phyloP scores from a whole-genome alignment of 176 grass and related monocot species.

The Oryza meridionalis region DNA sequence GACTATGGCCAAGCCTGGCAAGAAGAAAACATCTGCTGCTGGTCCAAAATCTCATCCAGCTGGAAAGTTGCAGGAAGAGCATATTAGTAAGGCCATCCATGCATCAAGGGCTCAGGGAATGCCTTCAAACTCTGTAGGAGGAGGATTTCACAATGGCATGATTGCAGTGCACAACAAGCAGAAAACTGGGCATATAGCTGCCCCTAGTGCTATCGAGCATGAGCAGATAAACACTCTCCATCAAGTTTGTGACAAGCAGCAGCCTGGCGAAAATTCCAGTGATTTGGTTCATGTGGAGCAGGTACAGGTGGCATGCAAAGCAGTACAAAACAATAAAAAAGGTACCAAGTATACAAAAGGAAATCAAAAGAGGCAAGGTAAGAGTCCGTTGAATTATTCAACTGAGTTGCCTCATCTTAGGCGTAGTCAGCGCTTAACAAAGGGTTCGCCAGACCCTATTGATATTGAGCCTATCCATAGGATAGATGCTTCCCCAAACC shows the following conservation, averaged over 20 bases:
- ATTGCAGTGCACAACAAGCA: conserved; percentile 23
- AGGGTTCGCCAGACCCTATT: conserved; percentile 15
- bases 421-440: conserved; percentile 40
- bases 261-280: conserved; percentile 33
- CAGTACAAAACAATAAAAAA: conserved; percentile 19
- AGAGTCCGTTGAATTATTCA: conserved; percentile 7
- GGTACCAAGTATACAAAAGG: conserved; percentile 25
- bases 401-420: conserved; percentile 39
- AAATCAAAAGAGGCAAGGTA: conserved; percentile 42
- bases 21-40: conserved; percentile 30
- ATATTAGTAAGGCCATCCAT: conserved; percentile 14
- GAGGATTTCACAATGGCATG: not conserved
- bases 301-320: conserved; percentile 20
- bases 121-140: conserved; percentile 27
- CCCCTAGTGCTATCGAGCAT: conserved; percentile 17
- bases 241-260: conserved; percentile 24
- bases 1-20: conserved; percentile 31
- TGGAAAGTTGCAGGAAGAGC: conserved; percentile 23
- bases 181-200: conserved; percentile 30
- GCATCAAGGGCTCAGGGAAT: conserved; percentile 35
- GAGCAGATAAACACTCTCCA: conserved; percentile 21
- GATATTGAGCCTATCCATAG: conserved; percentile 36
- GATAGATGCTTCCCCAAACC: conserved; percentile 18
- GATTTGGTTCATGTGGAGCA: conserved; percentile 28
- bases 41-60: conserved; percentile 28